A percentile compares a stretch with the other conserved stretches of the same genome.
These are phyloP conservation scores for Penicillium sclerotiorum DNA, from an alignment of 2,329 filamentous ascomycete genomes.

Conservation along the genomic window DNA sequence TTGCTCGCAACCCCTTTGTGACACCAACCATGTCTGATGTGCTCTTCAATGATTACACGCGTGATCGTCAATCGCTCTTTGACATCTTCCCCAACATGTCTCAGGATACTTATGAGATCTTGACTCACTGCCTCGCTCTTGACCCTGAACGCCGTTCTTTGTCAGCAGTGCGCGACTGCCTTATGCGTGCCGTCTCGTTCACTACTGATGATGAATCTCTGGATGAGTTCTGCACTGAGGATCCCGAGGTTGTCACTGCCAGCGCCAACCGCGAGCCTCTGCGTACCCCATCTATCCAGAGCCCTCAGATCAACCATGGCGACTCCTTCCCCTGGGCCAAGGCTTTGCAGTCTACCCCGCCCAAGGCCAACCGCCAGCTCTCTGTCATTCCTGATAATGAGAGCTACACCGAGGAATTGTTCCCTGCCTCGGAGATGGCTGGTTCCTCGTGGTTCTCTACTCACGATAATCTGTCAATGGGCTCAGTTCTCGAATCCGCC, in stretches of 20 bases:
- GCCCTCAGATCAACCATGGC: conserved; percentile 71
- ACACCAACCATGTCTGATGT: conserved; percentile 88
- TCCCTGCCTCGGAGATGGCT: conserved; percentile 71
- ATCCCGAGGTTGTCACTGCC: conserved; percentile 74
- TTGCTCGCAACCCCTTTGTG: conserved; percentile 94
- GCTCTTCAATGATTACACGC: conserved; percentile 88
- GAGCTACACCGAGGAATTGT: conserved; percentile 82
- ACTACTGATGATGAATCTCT: conserved; percentile 88
- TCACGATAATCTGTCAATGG: conserved; percentile 77
- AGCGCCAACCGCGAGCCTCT: conserved; percentile 90
- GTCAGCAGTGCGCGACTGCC: conserved; percentile 72
- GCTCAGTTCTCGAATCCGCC: conserved; percentile 81
- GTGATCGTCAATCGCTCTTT: conserved; percentile 93
- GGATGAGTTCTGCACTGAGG: conserved; percentile 89
- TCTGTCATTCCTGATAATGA: conserved; percentile 80
- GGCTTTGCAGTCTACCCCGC: conserved; percentile 75
- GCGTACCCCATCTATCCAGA: conserved; percentile 92
- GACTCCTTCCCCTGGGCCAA: conserved; percentile 95
- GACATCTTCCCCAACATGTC: conserved; percentile 99
- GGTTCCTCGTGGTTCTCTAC: conserved; percentile 75
- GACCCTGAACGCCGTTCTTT: conserved; percentile 89
- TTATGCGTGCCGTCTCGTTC: conserved; percentile 82
- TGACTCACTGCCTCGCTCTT: conserved; percentile 85
- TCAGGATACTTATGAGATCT: conserved; percentile 93
- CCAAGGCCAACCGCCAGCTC: conserved; percentile 74